Evolutionary conservation across 2,329 filamentous ascomycete species (phyloP), one percentile per base, ranked within the genome.

Genomic region (Penicillium vulpinum): DNA sequence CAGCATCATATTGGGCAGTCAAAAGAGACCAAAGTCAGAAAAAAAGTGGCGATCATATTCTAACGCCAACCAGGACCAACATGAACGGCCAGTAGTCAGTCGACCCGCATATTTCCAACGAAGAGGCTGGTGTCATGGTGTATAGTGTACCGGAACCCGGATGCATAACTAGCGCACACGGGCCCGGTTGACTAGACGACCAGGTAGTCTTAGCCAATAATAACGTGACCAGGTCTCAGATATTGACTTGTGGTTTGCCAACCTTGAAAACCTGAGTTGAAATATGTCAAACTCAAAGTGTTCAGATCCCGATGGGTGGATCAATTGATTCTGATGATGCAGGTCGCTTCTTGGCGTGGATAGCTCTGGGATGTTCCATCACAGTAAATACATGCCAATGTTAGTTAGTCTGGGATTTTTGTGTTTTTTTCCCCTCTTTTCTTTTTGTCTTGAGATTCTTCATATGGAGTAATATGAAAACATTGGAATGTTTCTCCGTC

Each of bases 111-210:
- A 50, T 50, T 56, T 50, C 28, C 41, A 54, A 24, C 26, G 22
- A 53, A 29, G 45, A 56, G 40, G 51, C 55, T 43, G 48, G n/a
- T n/a, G 40, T 47, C 50, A 56, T 50, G 41, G 53, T 49, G 46
- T 54, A 31, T 26, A 38, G 26, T 38, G 29, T 56, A 59, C 43
- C 40, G 43, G 48, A 44, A 46, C 35, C 44, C 43, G 31, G 15
- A 60, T 57, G 55, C 54, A 62, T 47, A 56, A 48, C 44, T 61
- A 61, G 54, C 36, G 52, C 50, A 33, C 45, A 52, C 50, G 24
- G 33, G 48, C 36, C 56, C 39, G 39, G 63, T 62, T 62, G 56
- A 57, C 58, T 58, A 59, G 44, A 56, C 54, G 59, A 64, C 55
- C 49, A 56, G 35, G 22, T 56, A 44, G 48, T 31, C 43, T 40